Percentiles rank a stretch among this genome's conserved stretches.
Conservation (phyloP, 352 stramenopile species). For the Phytophthora foliorum region DNA sequence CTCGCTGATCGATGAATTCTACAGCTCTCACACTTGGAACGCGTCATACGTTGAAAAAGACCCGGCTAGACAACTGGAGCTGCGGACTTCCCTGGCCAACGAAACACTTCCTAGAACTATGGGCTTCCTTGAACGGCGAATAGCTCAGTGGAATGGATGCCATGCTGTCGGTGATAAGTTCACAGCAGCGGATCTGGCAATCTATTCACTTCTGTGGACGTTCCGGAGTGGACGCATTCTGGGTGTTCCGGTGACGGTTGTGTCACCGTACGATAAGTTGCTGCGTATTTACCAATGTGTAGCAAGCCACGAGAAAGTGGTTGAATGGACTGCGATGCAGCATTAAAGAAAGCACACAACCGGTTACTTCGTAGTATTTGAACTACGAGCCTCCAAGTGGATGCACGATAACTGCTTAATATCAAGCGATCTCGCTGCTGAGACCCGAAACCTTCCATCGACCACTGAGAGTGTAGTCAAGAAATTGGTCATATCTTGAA, state of each 20-base stretch:
- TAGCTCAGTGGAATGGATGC: constrained; percentile 36
- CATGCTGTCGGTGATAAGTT: constrained; percentile 44
- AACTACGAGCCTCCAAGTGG: no score
- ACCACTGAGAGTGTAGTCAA: no score
- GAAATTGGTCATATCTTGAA: no score
- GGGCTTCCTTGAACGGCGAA: constrained; percentile 45
- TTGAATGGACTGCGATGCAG: constrained; percentile 40
- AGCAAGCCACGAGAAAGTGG: constrained; percentile 48
- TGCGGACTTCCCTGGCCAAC: constrained; percentile 33
- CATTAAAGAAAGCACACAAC: constrained; percentile 14
- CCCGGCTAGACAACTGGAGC: constrained; percentile 28
- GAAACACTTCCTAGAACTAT: constrained; percentile 55
- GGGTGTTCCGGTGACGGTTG: constrained; percentile 37
- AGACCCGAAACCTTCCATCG: no score
- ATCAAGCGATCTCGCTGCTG: no score
- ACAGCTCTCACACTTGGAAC: constrained; percentile 44
- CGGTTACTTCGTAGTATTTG: no score
- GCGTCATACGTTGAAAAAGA: constrained; percentile 45
- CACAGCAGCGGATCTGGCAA: constrained; percentile 60
- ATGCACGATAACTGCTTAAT: no score
- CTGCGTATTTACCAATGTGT: constrained; percentile 45
- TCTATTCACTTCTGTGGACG: constrained; percentile 55
- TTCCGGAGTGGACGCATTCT: constrained; percentile 44
- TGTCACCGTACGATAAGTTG: constrained; percentile 45
- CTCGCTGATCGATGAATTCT: constrained; percentile 48